A percentile compares a stretch with the other conserved stretches of the same genome.
Conservation (phyloP, 306 rosid genomes). For the Cotoneaster glaucophyllus region DNA sequence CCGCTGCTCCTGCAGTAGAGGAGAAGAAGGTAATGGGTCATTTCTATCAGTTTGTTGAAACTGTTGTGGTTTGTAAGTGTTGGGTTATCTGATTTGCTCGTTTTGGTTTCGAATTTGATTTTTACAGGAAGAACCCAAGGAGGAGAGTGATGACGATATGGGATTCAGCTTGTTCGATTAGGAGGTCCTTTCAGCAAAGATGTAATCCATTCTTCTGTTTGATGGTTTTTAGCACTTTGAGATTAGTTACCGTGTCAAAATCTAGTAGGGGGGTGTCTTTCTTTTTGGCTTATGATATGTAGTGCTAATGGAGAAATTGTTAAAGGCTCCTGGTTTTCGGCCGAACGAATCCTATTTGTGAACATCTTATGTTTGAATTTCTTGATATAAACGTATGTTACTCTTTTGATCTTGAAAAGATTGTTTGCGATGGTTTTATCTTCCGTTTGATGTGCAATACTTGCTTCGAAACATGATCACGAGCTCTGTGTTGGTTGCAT, state of each 20-base stretch:
- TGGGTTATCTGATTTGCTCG: constrained; percentile 6
- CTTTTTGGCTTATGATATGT: neutral
- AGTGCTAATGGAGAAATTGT: neutral
- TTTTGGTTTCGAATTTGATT: neutral
- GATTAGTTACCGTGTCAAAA: neutral
- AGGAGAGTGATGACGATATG: constrained; percentile 74
- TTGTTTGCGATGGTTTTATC: neutral
- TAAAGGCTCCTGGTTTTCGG: neutral
- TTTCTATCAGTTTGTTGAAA: neutral
- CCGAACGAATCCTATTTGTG: constrained; percentile 4
- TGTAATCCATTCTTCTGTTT: neutral
- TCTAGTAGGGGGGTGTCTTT: neutral
- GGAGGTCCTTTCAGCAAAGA: constrained; percentile 5
- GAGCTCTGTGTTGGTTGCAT: neutral
- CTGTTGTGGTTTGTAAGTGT: neutral
- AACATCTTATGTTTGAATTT: neutral
- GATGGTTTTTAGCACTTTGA: neutral
- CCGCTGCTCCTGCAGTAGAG: constrained; percentile 51
- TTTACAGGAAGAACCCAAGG: constrained; percentile 58
- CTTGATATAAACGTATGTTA: neutral
- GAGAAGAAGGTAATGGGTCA: constrained; percentile 59
- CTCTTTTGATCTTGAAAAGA: neutral
- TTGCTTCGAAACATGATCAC: too few relatives aligned
- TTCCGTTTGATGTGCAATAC: neutral
- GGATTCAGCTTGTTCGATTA: constrained; percentile 70